Evolutionary conservation across 768 basidiomycete genomes (phyloP).

Genomic region (Tricholomella constricta): DNA sequence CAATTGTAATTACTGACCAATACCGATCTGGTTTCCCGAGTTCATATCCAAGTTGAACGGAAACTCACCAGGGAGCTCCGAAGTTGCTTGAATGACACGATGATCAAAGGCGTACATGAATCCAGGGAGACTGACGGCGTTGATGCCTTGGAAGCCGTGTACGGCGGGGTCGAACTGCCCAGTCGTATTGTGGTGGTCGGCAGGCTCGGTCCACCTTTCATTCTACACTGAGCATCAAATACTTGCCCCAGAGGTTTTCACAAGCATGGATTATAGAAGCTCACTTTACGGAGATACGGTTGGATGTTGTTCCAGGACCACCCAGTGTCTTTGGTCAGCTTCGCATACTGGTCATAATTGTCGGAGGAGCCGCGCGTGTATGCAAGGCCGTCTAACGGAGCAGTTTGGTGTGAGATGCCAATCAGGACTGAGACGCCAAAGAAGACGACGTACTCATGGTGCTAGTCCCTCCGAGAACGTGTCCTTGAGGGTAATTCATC

Average conservation of each 20-base stretch:
- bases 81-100: conserved; percentile 29
- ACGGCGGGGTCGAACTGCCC: conserved; percentile 31
- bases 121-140: conserved; percentile 30
- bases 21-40: conserved; percentile 24
- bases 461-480: conserved; percentile 22
- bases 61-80: conserved; percentile 23
- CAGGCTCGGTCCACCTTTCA: conserved; percentile 31
- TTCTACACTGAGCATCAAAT: conserved; percentile 9
- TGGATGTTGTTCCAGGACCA: conserved; percentile 34
- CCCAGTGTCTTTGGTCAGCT: conserved; percentile 28
- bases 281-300: conserved; percentile 29
- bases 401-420: neutral
- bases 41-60: conserved; percentile 28
- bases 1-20: conserved; percentile 17
- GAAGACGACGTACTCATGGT: conserved; percentile 12
- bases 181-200: conserved; percentile 30
- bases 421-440: neutral
- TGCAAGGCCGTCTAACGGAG: conserved; percentile 9
- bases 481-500: conserved; percentile 19
- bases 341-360: conserved; percentile 32
- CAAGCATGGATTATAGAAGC: conserved; percentile 6
- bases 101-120: conserved; percentile 25
- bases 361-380: conserved; percentile 15
- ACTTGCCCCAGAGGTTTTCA: neutral
- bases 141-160: conserved; percentile 31